A percentile compares a stretch with the other conserved stretches of the same genome.
Conservation (phyloP, 176 grass and related monocot genomes). For the Oryza nivara region DNA sequence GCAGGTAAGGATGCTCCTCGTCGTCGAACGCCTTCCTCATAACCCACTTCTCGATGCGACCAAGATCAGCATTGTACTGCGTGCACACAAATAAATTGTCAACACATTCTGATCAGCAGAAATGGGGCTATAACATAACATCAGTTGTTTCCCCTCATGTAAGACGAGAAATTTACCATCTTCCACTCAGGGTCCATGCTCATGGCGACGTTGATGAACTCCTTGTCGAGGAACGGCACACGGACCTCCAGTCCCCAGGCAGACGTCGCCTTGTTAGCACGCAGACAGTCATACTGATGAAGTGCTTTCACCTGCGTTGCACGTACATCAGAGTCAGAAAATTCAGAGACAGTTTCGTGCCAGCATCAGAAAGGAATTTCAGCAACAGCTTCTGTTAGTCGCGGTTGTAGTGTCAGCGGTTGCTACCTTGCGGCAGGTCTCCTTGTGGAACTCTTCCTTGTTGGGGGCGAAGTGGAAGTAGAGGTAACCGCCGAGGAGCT, state of each 20-base stretch:
- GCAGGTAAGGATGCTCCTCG: constrained; percentile 86
- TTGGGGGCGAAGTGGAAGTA: constrained; percentile 99
- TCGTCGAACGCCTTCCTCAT: constrained; percentile 95
- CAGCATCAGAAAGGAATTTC: neutral
- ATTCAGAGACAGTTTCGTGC: neutral
- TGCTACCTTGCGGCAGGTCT: constrained; percentile 87
- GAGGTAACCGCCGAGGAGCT: constrained; percentile 93
- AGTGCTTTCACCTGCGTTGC: constrained; percentile 73
- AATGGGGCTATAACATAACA: neutral
- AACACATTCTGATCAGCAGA: neutral
- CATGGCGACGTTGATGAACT: constrained; percentile 88
- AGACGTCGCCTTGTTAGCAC: constrained; percentile 91
- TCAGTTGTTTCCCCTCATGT: neutral
- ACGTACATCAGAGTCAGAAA: neutral
- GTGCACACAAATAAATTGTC: neutral
- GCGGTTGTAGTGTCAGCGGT: neutral
- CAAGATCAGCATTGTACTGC: constrained; percentile 68
- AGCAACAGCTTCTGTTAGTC: neutral
- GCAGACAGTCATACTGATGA: constrained; percentile 91
- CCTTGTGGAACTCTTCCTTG: constrained; percentile 93
- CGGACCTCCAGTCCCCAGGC: constrained; percentile 95
- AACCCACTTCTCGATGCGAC: constrained; percentile 92
- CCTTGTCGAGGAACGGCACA: constrained; percentile 98
- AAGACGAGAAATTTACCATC: constrained; percentile 52
- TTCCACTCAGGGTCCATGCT: constrained; percentile 94